A percentile compares a stretch with the other conserved stretches of the same genome.
phyloP scores from a whole-genome alignment of 1,284 basidiomycete genomes.

The Leccinum subrobustum region DNA sequence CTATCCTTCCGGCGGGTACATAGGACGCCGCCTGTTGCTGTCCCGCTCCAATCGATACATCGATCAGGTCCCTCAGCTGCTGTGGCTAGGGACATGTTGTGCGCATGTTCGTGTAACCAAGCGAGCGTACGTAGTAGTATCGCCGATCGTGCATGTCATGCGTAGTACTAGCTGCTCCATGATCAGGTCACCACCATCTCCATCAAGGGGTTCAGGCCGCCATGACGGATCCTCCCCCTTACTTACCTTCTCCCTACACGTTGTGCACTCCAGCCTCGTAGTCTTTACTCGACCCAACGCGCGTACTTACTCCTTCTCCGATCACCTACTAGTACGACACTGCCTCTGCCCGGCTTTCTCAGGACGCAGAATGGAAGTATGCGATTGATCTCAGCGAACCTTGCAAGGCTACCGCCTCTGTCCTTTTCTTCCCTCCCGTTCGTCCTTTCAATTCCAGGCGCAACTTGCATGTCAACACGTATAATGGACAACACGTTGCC shows the following conservation, averaged over 20 bases:
- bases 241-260: slow-evolving; percentile 13
- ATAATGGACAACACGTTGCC: slow-evolving; percentile 5
- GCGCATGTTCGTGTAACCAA: not conserved
- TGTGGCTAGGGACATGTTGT: not conserved
- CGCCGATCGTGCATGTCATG: not conserved
- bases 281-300: not conserved
- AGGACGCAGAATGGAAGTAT: slow-evolving; percentile 17
- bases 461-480: not conserved
- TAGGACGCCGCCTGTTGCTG: not conserved
- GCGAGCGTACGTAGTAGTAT: not conserved
- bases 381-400: slow-evolving; percentile 7
- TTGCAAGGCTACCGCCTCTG: not conserved
- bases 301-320: not conserved
- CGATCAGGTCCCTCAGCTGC: not conserved
- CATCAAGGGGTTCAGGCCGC: not conserved
- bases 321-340: slow-evolving; percentile 5
- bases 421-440: not conserved
- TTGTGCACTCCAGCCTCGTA: slow-evolving; percentile 8
- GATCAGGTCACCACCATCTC: not conserved
- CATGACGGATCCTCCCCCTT: slow-evolving; percentile 12
- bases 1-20: slow-evolving; percentile 6
- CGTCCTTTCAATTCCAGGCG: not conserved
- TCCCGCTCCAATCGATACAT: not conserved
- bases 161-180: not conserved
- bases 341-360: slow-evolving; percentile 10